These are phyloP conservation scores for Gossypium aridum DNA, from an alignment of 441 rosid species.

Conservation along the genomic window DNA sequence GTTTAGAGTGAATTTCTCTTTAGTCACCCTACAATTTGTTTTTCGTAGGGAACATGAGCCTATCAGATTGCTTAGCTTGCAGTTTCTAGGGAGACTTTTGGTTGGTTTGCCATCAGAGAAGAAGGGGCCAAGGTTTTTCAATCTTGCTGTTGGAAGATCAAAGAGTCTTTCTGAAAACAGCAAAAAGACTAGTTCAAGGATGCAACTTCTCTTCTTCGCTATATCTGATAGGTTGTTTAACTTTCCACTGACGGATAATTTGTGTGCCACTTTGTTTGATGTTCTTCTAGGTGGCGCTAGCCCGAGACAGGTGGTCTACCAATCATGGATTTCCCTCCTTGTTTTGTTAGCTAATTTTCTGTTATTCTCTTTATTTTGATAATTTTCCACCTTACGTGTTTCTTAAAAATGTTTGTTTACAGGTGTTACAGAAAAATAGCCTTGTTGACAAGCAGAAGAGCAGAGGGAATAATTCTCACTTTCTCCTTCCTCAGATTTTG, in stretches of 20 bases:
- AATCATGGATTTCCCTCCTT: slow-evolving; percentile 11
- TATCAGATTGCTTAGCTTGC: slow-evolving; percentile 88
- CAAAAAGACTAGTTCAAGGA: slow-evolving; percentile 52
- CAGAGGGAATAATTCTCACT: slow-evolving; percentile 66
- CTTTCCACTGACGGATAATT: slow-evolving; percentile 81
- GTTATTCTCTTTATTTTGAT: background rate
- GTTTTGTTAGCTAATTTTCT: slow-evolving; percentile 11
- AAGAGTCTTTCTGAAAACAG: slow-evolving; percentile 54
- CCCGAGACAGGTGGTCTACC: slow-evolving; percentile 82
- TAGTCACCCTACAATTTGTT: slow-evolving; percentile 11
- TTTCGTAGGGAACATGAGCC: slow-evolving; percentile 82
- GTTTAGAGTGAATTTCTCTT: slow-evolving; percentile 7
- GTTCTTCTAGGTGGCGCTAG: slow-evolving; percentile 99
- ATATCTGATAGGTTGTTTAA: slow-evolving; percentile 78
- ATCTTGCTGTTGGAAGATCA: slow-evolving; percentile 76
- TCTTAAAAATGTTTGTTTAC: slow-evolving; percentile 15
- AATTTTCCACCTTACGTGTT: background rate
- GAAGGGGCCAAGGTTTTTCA: slow-evolving; percentile 82
- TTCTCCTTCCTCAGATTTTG: slow-evolving; percentile 83
- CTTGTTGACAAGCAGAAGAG: slow-evolving; percentile 63
- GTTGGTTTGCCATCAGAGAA: slow-evolving; percentile 89
- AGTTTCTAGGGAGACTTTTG: slow-evolving; percentile 89
- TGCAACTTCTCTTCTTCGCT: slow-evolving; percentile 65
- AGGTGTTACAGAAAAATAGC: slow-evolving; percentile 87
- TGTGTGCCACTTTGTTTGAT: slow-evolving; percentile 91